Percentiles rank a stretch among this genome's conserved stretches.
Evolutionary conservation across 257 asterid genomes (phyloP).

Genomic region (Rehmannia glutinosa): DNA sequence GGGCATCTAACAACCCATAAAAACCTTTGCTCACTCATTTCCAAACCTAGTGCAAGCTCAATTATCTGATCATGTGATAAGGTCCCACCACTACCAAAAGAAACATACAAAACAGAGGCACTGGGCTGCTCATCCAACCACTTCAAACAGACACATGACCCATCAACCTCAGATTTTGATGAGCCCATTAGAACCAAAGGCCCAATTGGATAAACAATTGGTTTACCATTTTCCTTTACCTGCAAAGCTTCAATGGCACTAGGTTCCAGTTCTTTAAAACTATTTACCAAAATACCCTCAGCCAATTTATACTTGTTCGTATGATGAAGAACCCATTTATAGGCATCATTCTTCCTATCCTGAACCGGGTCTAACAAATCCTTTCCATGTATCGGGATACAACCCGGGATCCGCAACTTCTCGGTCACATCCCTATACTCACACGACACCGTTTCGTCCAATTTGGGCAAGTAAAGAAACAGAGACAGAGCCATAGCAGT

Average conservation of each 20-base stretch:
- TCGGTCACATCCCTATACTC: constrained; percentile 54
- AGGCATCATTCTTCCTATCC: constrained; percentile 56
- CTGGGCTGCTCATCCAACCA: constrained; percentile 71
- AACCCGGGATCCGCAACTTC: constrained; percentile 60
- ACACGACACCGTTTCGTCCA: constrained; percentile 35
- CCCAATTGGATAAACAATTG: constrained; percentile 58
- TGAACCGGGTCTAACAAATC: constrained; percentile 65
- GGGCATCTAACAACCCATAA: constrained; percentile 57
- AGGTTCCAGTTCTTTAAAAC: constrained; percentile 58
- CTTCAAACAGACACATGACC: constrained; percentile 21
- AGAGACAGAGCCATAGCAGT: constrained; percentile 53
- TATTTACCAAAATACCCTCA: constrained; percentile 56
- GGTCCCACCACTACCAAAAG: constrained; percentile 81
- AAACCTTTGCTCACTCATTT: constrained; percentile 50
- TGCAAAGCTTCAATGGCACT: constrained; percentile 38
- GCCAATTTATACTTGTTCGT: constrained; percentile 46
- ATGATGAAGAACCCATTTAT: constrained; percentile 50
- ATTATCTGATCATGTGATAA: constrained; percentile 40
- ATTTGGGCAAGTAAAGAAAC: constrained; percentile 41
- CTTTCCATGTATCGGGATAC: constrained; percentile 47
- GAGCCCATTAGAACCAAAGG: constrained; percentile 47
- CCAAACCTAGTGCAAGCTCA: constrained; percentile 56
- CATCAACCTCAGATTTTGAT: background rate
- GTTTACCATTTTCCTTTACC: constrained; percentile 25
- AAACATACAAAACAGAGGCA: constrained; percentile 61